These are phyloP conservation scores for Pseudozyma thailandica DNA, from an alignment of 1,284 basidiomycete species.

Conservation along the genomic window DNA sequence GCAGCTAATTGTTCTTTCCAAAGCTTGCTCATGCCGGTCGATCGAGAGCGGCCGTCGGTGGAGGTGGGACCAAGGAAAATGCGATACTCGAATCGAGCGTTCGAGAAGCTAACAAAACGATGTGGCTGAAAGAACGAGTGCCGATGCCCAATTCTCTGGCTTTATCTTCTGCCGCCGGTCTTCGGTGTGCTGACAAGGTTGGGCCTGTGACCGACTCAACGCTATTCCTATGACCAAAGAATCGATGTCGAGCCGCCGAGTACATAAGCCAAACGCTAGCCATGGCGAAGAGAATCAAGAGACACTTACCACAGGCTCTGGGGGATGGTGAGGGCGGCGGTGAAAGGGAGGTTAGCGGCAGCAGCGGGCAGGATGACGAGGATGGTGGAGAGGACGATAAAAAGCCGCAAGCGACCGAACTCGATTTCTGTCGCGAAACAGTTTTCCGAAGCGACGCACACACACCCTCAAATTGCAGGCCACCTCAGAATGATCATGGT, in stretches of 20 bases:
- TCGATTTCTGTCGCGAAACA: not conserved
- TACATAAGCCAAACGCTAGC: not conserved
- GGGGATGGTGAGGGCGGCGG: conserved; percentile 25
- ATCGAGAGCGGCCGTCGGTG: not conserved
- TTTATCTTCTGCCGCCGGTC: not conserved
- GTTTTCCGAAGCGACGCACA: not conserved
- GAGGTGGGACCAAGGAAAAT: not conserved
- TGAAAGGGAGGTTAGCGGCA: conserved; percentile 15
- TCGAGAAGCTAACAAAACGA: not conserved
- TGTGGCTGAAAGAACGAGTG: not conserved
- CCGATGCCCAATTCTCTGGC: not conserved
- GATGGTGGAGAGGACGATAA: conserved; percentile 27
- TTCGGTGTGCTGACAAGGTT: conserved; percentile 5
- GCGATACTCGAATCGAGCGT: not conserved
- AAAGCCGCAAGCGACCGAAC: not conserved
- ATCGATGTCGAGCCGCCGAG: conserved; percentile 3
- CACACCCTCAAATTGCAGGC: not conserved
- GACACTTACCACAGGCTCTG: conserved; percentile 49
- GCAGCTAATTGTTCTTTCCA: too few relatives aligned
- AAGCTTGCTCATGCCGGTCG: not conserved
- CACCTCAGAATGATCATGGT: not conserved
- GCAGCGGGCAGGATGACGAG: conserved; percentile 34
- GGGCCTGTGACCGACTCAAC: conserved; percentile 4
- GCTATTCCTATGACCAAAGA: not conserved
- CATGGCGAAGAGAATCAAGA: not conserved